Evolutionary conservation across 805 yeast species (phyloP).

Genomic region (Pichia membranifaciens): DNA sequence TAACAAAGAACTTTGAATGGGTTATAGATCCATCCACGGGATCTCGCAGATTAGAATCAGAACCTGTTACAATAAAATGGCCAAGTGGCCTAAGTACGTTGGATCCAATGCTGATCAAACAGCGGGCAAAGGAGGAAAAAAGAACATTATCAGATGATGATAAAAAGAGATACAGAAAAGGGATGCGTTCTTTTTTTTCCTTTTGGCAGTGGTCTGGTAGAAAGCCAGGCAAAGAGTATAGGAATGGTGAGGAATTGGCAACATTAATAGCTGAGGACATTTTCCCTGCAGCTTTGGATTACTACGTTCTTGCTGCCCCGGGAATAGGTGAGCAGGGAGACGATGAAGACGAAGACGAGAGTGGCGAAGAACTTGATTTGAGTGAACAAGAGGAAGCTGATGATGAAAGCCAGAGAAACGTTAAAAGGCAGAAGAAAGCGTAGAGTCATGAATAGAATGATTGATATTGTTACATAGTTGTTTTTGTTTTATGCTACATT

Average conservation of each 20-base stretch:
- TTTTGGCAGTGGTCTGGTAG: slow-evolving; percentile 84
- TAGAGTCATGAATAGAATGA: too few species aligned
- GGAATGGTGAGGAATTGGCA: slow-evolving; percentile 75
- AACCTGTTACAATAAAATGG: slow-evolving; percentile 58
- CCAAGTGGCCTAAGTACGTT: slow-evolving; percentile 54
- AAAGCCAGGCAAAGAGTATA: slow-evolving; percentile 70
- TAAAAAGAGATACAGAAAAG: slow-evolving; percentile 56
- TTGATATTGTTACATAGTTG: background rate
- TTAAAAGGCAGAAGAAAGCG: slow-evolving; percentile 13
- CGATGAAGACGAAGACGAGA: slow-evolving; percentile 45
- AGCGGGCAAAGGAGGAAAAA: slow-evolving; percentile 22
- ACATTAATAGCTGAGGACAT: slow-evolving; percentile 68
- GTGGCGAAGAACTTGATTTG: slow-evolving; percentile 14
- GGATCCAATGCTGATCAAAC: slow-evolving; percentile 47
- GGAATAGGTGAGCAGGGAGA: slow-evolving; percentile 50
- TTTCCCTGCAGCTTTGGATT: slow-evolving; percentile 79
- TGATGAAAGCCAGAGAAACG: slow-evolving; percentile 18
- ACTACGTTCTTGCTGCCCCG: slow-evolving; percentile 71
- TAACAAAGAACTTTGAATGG: slow-evolving; percentile 54
- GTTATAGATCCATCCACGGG: slow-evolving; percentile 43
- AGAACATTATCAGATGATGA: slow-evolving; percentile 42
- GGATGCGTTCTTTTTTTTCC: slow-evolving; percentile 80
- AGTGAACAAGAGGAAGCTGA: slow-evolving; percentile 29
- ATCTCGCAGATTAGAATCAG: slow-evolving; percentile 50
- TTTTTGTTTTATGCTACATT: too few species aligned